A percentile compares a stretch with the other conserved stretches of the same genome.
phyloP scores from a whole-genome alignment of 2,329 filamentous ascomycete species.

The Claviceps pusilla region DNA sequence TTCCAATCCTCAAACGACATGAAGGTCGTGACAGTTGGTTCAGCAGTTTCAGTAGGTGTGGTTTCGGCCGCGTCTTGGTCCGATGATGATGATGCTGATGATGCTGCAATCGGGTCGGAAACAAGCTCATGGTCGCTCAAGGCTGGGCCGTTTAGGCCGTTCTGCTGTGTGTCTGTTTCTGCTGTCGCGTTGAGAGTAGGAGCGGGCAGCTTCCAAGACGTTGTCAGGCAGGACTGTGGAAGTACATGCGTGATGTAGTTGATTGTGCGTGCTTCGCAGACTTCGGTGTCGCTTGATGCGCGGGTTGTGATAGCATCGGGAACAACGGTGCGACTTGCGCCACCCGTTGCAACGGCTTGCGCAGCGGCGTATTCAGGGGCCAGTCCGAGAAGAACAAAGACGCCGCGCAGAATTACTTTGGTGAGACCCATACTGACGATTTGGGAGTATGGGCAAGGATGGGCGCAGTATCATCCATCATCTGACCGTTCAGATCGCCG shows the following conservation, averaged over 20 bases:
- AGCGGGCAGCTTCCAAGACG: constrained; percentile 33
- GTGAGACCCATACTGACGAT: constrained; percentile 5
- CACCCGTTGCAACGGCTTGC: neutral
- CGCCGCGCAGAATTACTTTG: neutral
- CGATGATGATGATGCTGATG: neutral
- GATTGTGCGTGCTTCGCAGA: constrained; percentile 48
- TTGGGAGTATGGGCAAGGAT: neutral
- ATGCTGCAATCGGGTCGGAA: neutral
- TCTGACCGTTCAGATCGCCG: neutral
- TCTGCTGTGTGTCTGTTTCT: neutral
- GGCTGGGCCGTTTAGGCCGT: neutral
- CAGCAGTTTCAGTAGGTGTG: neutral
- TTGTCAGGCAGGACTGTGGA: constrained; percentile 59
- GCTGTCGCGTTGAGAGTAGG: constrained; percentile 4
- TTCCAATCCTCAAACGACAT: constrained; percentile 99
- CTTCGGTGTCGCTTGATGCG: neutral
- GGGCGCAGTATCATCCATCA: constrained; percentile 2
- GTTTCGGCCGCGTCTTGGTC: constrained; percentile 2
- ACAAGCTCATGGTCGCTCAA: neutral
- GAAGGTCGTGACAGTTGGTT: constrained; percentile 37
- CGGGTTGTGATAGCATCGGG: neutral
- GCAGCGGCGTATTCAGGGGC: neutral
- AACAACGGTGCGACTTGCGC: neutral
- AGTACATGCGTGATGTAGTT: constrained; percentile 72
- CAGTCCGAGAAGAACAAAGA: constrained; percentile 1